Evolutionary conservation across 331 rosid genomes (phyloP), one percentile per base, ranked within the genome.

Genomic region (Dryas integrifolia): DNA sequence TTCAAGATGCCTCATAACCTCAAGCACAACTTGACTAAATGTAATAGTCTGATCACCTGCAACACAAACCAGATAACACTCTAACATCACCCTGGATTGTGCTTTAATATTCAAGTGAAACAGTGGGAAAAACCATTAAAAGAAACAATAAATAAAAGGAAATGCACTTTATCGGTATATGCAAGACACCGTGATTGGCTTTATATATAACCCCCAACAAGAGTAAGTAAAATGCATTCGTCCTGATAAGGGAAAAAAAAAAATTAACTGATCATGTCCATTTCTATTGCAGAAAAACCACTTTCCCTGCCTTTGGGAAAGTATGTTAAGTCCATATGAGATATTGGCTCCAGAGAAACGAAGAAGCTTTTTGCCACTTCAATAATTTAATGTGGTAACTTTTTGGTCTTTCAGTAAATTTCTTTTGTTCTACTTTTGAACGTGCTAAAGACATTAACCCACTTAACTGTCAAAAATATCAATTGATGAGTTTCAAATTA

Each of bases 1-100:
- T 79, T 95, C 99, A 69, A 95, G 96, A 82, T 95, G 99, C 86
- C 99, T 88, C 99, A 92, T 95, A 77, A 95, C 99, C 81, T 90
- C 97, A 67, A 92, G 87, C 82, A 95, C 96, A 81, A 95, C 96
- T 82, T 95, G 96, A 85, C 93, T 83, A 83, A 95, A 95, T 77
- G 99, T 73, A 82, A 95, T 92, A 79, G 77, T 77, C 75, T 82
- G 96, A 63, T 71, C 93, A 72, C 85, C 99, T 91, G 96, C 74
- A 80, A 81, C 61, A 85, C 16, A 30, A 78, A 72, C 62, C 64
- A 68, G 56, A 80, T 83, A 62, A 49, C 74, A 73, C 70, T 50
- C 70, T 65, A 75, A 77, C 75, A 79, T 76, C 75, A n/a, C 41
- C 58, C 30, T 16, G 16, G 72, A 61, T 65, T 77, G 44, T 57